Evolutionary conservation across 805 yeast species (phyloP).

Genomic region (Citeromyces matritensis): DNA sequence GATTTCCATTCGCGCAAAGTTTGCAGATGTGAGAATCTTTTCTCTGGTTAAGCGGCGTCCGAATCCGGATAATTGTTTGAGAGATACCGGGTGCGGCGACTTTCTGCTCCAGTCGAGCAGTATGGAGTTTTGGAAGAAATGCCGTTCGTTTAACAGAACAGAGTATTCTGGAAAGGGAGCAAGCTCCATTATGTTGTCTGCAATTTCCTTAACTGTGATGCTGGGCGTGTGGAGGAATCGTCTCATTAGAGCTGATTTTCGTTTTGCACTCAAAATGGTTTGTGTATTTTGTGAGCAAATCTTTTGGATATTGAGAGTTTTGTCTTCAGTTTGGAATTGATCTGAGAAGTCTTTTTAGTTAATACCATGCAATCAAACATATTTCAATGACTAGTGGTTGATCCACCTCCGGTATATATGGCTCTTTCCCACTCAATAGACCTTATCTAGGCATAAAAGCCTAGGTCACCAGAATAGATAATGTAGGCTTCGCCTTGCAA

Average conservation of each 20-base stretch:
- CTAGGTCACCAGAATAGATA: too few relatives aligned
- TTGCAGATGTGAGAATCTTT: constrained; percentile 71
- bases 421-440: too few relatives aligned
- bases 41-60: constrained; percentile 67
- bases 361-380: too few relatives aligned
- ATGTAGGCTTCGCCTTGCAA: too few relatives aligned
- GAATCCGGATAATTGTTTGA: constrained; percentile 82
- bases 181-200: constrained; percentile 2
- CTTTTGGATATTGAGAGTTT: neutral
- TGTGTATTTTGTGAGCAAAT: neutral
- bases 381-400: too few relatives aligned
- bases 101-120: constrained; percentile 47
- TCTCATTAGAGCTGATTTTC: constrained; percentile 1
- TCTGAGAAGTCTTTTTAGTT: too few relatives aligned
- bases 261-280: neutral
- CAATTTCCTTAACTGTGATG: neutral
- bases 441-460: too few relatives aligned
- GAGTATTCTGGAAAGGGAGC: constrained; percentile 4
- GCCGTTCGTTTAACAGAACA: constrained; percentile 31
- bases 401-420: too few relatives aligned
- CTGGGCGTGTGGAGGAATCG: neutral
- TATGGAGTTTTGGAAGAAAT: constrained; percentile 73
- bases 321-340: too few relatives aligned
- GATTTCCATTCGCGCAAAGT: constrained; percentile 75
- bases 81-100: constrained; percentile 76